A percentile compares a stretch with the other conserved stretches of the same genome.
phyloP scores from a whole-genome alignment of 2,329 filamentous ascomycete genomes.

The Neofusicoccum kwambonambiense region DNA sequence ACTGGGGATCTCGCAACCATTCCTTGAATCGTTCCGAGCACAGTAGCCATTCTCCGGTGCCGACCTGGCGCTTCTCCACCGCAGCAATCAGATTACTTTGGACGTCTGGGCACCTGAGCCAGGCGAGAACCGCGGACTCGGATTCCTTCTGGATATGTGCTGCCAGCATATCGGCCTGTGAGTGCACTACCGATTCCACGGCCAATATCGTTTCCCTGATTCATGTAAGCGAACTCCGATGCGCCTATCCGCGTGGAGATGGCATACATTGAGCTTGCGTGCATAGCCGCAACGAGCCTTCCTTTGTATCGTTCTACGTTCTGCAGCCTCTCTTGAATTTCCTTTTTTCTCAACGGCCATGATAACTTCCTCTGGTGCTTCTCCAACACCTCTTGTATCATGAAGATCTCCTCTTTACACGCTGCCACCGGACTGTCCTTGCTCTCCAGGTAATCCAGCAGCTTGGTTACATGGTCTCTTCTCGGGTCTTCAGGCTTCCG shows the following conservation, averaged over 20 bases:
- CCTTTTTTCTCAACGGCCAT: background rate
- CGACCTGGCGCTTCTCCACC: background rate
- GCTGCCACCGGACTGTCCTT: background rate
- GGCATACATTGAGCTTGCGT: background rate
- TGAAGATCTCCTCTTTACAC: background rate
- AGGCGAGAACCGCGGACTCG: background rate
- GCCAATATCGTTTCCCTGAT: background rate
- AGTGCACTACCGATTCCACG: background rate
- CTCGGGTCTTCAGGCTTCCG: background rate
- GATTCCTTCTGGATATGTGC: background rate
- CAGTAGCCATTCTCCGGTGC: background rate
- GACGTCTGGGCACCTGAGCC: background rate
- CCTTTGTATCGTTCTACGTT: background rate
- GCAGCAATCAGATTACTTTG: background rate
- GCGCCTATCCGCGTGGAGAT: no score
- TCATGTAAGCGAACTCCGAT: background rate
- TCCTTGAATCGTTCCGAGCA: background rate
- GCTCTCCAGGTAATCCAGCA: background rate
- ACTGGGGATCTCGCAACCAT: background rate
- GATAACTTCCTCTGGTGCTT: background rate
- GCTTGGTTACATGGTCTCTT: background rate
- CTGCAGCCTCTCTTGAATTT: background rate
- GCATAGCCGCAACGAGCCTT: background rate
- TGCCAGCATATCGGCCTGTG: background rate
- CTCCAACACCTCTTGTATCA: background rate